Evolutionary conservation across 2,329 filamentous ascomycete genomes (phyloP), one percentile per base, ranked within the genome.

Genomic region (Claviceps humidiphila): DNA sequence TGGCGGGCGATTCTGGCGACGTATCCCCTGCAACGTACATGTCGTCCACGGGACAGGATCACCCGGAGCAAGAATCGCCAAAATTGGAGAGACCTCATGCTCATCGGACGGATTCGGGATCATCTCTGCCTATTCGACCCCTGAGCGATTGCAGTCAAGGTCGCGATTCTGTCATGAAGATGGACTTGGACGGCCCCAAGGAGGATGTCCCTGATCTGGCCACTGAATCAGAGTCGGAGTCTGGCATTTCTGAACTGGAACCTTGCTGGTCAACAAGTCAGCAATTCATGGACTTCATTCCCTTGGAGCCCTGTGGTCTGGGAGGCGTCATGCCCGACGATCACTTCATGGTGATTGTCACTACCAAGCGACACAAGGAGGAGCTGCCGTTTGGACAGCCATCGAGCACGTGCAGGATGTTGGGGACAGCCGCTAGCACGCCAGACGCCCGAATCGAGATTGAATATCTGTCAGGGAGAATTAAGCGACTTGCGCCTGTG

Each of bases 1-100:
- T 93, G 3, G 87, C 83, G 16, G 83, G 84, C 2, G 84, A 89
- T 58, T 71, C 71, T 11, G 74, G 73, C 2, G 73, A 75, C 22
- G 55, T 66, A 1, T 75, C 72, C 0, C 72, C 74, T 1, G 63
- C 72, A 2, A 74, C 76, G 1, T 71, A 77, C 53, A 66, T 76
- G 65, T 68, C 71, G 4, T 73, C 72, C n/a, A 69, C 69, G 9
- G 70, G 67, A 1, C 68, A 70, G 51, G 68, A 68, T 40, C 58
- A 65, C 24, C 53, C 63, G 38, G 53, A 57, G 3, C 30, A 55
- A 14, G 53, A 62, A 5, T 54, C 5, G 14, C 8, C 43, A 9
- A 11, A 34, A 8, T 46, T 54, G 30, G 55, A 58, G 47, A 61
- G 57, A 22, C 66, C 61, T 49, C 52, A 57, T 47, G 61, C 67